These are phyloP conservation scores for Raffaelea albimanens DNA, from an alignment of 2,329 filamentous ascomycete species.

Conservation along the genomic window DNA sequence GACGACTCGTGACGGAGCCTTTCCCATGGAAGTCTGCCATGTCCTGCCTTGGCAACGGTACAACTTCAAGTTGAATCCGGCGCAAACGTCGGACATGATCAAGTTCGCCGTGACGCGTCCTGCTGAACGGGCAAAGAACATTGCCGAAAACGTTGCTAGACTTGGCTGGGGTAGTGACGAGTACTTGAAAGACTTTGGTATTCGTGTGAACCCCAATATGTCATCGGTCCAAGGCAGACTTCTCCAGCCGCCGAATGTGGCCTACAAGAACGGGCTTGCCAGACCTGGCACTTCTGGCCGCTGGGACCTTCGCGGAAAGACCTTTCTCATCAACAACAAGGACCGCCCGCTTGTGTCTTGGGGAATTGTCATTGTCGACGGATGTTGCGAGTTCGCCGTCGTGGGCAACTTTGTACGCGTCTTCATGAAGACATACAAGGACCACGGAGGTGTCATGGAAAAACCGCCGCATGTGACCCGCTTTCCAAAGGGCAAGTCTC, in stretches of 20 bases:
- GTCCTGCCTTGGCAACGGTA: conserved; percentile 49
- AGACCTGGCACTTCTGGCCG: conserved; percentile 62
- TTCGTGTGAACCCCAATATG: conserved; percentile 58
- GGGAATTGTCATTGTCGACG: conserved; percentile 61
- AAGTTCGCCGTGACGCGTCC: conserved; percentile 82
- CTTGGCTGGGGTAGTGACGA: conserved; percentile 61
- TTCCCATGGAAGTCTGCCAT: conserved; percentile 53
- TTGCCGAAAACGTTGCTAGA: conserved; percentile 57
- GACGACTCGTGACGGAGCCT: conserved; percentile 42
- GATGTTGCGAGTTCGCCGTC: conserved; percentile 44
- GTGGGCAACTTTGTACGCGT: conserved; percentile 43
- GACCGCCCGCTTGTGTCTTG: conserved; percentile 54
- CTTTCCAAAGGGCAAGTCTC: conserved; percentile 16
- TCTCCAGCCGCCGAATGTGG: conserved; percentile 60
- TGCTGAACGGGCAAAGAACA: conserved; percentile 53
- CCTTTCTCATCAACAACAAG: conserved; percentile 59
- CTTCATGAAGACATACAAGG: conserved; percentile 37
- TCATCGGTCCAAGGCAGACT: conserved; percentile 60
- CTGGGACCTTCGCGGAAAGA: conserved; percentile 80
- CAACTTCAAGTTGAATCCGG: conserved; percentile 48
- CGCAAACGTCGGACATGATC: conserved; percentile 78
- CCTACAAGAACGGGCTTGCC: conserved; percentile 49
- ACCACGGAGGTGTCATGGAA: conserved; percentile 38
- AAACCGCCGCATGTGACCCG: conserved; percentile 23
- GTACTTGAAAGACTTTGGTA: conserved; percentile 62